These are phyloP conservation scores for Uronychia setigera DNA, from an alignment of 73 alveolate species.

Conservation along the genomic window DNA sequence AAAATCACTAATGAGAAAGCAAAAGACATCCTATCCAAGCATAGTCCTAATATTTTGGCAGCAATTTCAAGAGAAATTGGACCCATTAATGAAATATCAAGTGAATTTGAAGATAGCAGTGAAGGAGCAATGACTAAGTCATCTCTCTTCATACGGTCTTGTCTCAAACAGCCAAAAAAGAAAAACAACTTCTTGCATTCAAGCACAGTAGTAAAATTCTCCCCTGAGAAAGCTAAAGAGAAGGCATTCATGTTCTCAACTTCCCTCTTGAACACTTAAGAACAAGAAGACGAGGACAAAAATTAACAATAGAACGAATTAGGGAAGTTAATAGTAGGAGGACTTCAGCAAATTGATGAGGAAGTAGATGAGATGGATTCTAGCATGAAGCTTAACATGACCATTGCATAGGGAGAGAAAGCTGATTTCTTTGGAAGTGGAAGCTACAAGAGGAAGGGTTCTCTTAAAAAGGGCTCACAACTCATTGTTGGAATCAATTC, in stretches of 20 bases:
- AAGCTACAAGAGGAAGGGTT: not conserved
- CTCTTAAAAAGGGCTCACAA: not conserved
- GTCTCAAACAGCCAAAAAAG: not conserved
- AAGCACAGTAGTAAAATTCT: not conserved
- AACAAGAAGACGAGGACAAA: no score
- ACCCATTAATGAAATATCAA: not conserved
- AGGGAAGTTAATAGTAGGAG: no score
- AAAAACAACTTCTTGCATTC: not conserved
- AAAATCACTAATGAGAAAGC: not conserved
- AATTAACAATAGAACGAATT: not conserved
- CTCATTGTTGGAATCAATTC: not conserved
- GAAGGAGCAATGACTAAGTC: not conserved
- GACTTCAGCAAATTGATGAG: not conserved
- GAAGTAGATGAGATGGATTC: not conserved
- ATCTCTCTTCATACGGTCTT: not conserved
- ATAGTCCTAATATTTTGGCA: constrained; percentile 39
- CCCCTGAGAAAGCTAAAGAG: not conserved
- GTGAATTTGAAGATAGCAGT: not conserved
- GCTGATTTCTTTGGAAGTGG: not conserved
- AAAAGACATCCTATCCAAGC: constrained; percentile 1
- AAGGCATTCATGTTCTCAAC: not conserved
- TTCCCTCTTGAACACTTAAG: no score
- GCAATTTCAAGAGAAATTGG: constrained; percentile 21
- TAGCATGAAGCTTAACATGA: not conserved
- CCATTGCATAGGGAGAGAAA: not conserved